Evolutionary conservation across 179 eudicot genomes (phyloP).

Genomic region (Amaranthus tricolor): DNA sequence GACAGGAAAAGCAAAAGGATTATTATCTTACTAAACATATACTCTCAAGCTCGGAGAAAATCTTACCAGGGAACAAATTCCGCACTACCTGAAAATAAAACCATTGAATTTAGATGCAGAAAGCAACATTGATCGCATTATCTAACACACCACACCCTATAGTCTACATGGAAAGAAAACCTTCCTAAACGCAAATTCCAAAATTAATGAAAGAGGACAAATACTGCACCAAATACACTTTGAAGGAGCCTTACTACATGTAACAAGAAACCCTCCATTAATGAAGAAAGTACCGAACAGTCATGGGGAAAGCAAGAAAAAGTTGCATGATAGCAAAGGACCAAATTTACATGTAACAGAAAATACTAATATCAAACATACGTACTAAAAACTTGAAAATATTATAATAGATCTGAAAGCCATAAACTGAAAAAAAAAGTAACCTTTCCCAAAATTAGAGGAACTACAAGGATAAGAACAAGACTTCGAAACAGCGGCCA

Average conservation of each 20-base stretch:
- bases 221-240: background rate
- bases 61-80: conserved; percentile 34
- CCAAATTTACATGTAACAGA: background rate
- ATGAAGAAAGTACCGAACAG: background rate
- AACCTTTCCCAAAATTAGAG: conserved; percentile 44
- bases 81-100: conserved; percentile 33
- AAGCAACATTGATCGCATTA: background rate
- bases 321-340: background rate
- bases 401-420: background rate
- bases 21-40: background rate
- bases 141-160: background rate
- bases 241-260: background rate
- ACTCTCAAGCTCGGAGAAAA: conserved; percentile 5
- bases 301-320: background rate
- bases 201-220: background rate
- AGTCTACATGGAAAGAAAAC: background rate
- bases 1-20: background rate
- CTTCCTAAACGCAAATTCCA: background rate
- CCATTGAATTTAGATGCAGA: conserved; percentile 21
- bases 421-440: conserved; percentile 3
- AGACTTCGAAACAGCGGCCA: conserved; percentile 38
- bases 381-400: background rate
- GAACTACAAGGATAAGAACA: conserved; percentile 35
- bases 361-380: background rate
- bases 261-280: background rate